These are phyloP conservation scores for Kickxella alabastrina DNA, from an alignment of 192 early-diverging fungal genomes.

Conservation along the genomic window DNA sequence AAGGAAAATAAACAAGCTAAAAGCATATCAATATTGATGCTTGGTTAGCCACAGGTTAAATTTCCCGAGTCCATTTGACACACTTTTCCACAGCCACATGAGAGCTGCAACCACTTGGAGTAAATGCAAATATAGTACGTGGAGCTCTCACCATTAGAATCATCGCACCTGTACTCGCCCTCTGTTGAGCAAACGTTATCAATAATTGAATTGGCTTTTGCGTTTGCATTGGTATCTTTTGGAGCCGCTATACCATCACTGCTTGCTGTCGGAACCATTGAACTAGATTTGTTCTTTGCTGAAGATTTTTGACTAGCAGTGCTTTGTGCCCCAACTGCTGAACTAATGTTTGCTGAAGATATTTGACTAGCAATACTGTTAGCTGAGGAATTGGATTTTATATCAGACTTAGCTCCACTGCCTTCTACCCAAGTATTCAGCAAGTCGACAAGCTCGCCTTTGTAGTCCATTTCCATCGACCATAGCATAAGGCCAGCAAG, in stretches of 20 bases:
- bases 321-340: too few species aligned
- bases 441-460: conserved; percentile 54
- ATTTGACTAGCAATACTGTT: too few species aligned
- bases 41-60: too few species aligned
- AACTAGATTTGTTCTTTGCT: too few species aligned
- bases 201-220: background rate
- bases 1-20: too few species aligned
- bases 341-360: too few species aligned
- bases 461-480: conserved; percentile 62
- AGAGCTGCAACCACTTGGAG: background rate
- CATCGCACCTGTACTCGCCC: conserved; percentile 17
- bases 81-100: conserved; percentile 1
- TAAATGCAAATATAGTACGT: conserved; percentile 6
- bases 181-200: conserved; percentile 7
- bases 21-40: too few species aligned
- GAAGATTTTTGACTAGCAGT: too few species aligned
- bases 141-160: conserved; percentile 9
- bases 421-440: conserved; percentile 12
- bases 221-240: background rate
- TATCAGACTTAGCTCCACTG: background rate
- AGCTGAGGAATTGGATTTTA: too few species aligned
- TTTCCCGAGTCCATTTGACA: background rate
- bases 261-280: background rate
- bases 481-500: conserved; percentile 67
- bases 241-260: background rate